These are phyloP conservation scores for Lactarius akahatsu DNA, from an alignment of 768 basidiomycete species.

Conservation along the genomic window DNA sequence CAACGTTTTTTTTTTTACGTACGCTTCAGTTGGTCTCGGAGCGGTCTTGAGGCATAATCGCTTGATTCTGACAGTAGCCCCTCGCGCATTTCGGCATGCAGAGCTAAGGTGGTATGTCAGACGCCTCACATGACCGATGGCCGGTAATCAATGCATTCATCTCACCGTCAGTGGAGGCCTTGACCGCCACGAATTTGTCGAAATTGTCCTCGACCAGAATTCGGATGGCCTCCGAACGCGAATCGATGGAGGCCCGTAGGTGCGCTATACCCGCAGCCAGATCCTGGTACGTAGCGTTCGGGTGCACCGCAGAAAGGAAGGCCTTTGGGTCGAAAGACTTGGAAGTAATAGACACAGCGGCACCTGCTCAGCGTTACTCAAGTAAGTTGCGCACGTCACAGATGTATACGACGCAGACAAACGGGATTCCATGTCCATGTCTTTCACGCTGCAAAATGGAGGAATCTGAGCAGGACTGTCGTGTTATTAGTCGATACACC, in stretches of 20 bases:
- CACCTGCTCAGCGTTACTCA: constrained; percentile 46
- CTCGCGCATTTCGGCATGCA: constrained; percentile 92
- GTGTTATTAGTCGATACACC: neutral
- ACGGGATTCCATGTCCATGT: constrained; percentile 81
- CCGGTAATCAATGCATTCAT: neutral
- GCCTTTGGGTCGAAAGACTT: constrained; percentile 96
- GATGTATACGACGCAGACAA: constrained; percentile 33
- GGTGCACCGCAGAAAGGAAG: constrained; percentile 88
- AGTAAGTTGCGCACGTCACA: constrained; percentile 22
- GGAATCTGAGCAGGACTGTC: constrained; percentile 7
- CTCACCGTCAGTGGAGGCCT: constrained; percentile 92
- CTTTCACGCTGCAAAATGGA: constrained; percentile 47
- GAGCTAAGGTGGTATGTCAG: constrained; percentile 47
- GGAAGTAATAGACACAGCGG: constrained; percentile 79
- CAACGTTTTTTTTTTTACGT: constrained; percentile 30
- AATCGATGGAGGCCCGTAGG: constrained; percentile 78
- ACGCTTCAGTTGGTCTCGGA: constrained; percentile 88
- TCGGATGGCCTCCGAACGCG: constrained; percentile 90
- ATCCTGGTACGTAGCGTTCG: constrained; percentile 93
- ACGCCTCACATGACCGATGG: neutral
- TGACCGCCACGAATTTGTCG: constrained; percentile 96
- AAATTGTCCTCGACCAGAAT: constrained; percentile 97
- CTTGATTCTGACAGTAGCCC: constrained; percentile 72
- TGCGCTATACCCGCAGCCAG: constrained; percentile 74
- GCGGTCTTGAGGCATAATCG: constrained; percentile 79